Conservation (phyloP, 257 asterid species). For the Coffea canephora region DNA sequence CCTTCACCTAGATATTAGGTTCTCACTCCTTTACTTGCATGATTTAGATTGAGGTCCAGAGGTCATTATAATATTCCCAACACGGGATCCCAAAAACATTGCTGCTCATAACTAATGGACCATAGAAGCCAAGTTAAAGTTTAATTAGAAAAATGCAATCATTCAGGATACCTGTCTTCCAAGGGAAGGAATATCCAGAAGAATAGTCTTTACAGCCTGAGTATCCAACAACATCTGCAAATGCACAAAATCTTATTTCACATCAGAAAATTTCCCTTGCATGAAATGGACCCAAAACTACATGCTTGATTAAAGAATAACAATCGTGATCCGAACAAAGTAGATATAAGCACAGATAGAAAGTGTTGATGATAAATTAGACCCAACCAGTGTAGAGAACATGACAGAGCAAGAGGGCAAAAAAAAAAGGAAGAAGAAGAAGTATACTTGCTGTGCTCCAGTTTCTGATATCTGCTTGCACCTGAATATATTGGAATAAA, state of each 20-base stretch:
- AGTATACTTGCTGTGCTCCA: conserved; percentile 87
- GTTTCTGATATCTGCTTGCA: conserved; percentile 99
- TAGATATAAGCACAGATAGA: not conserved
- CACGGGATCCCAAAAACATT: not conserved
- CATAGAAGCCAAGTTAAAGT: not conserved
- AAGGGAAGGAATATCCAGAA: conserved; percentile 90
- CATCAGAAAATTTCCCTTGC: not conserved
- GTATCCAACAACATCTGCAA: conserved; percentile 97
- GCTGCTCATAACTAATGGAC: not conserved
- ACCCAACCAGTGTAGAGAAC: not conserved
- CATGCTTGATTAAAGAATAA: not conserved
- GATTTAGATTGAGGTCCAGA: not conserved
- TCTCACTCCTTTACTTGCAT: not conserved
- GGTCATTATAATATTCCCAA: not conserved
- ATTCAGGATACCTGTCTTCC: conserved; percentile 66
- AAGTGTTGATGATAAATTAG: not conserved
- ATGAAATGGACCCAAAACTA: not conserved
- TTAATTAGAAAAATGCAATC: not conserved
- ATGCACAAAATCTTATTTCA: conserved; percentile 8
- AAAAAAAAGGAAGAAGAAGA: not conserved
- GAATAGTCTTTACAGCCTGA: conserved; percentile 94
- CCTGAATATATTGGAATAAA: conserved; percentile 84
- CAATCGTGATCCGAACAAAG: not conserved
- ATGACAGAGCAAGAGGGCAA: too few relatives aligned
- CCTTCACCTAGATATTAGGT: not conserved